phyloP scores from a whole-genome alignment of 2,329 filamentous ascomycete genomes.

The Monosporascus sp. region DNA sequence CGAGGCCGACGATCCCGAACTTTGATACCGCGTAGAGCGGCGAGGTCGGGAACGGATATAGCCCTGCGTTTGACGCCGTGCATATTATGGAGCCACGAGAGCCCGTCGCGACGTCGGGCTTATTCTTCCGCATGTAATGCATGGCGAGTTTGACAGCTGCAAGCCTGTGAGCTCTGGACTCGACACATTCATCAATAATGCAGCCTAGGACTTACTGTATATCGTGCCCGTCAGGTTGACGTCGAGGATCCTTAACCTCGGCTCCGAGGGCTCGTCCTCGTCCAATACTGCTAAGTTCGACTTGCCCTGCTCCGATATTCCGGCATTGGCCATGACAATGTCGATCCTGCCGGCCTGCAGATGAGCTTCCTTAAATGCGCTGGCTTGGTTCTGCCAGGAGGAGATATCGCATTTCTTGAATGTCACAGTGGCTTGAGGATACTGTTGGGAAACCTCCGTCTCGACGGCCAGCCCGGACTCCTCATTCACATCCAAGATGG shows the following conservation, averaged over 20 bases:
- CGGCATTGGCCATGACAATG: slow-evolving; percentile 46
- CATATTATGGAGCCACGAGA: slow-evolving; percentile 44
- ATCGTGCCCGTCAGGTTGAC: slow-evolving; percentile 36
- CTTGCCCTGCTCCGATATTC: slow-evolving; percentile 37
- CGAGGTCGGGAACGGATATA: slow-evolving; percentile 47
- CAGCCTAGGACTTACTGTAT: slow-evolving; percentile 34
- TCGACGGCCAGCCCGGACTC: slow-evolving; percentile 19
- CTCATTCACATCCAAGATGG: slow-evolving; percentile 30
- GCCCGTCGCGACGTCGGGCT: slow-evolving; percentile 15
- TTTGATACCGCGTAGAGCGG: slow-evolving; percentile 47
- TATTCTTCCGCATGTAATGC: slow-evolving; percentile 46
- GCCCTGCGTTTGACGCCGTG: slow-evolving; percentile 48
- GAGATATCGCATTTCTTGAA: slow-evolving; percentile 33
- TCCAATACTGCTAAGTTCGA: slow-evolving; percentile 21
- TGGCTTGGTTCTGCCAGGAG: slow-evolving; percentile 31
- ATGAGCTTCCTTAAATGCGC: slow-evolving; percentile 29
- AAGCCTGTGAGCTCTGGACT: neutral
- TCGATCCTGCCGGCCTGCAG: slow-evolving; percentile 33
- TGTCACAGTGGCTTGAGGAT: slow-evolving; percentile 17
- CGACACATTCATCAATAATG: neutral
- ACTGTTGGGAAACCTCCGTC: slow-evolving; percentile 19
- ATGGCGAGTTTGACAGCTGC: slow-evolving; percentile 44
- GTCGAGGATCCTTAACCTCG: slow-evolving; percentile 22
- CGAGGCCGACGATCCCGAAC: slow-evolving; percentile 42
- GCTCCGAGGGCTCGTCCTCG: slow-evolving; percentile 17